Percentiles rank a stretch among this genome's conserved stretches.
Conservation (phyloP, 1,139 yeast species). For the Zygosaccharomyces pseudobailii region DNA sequence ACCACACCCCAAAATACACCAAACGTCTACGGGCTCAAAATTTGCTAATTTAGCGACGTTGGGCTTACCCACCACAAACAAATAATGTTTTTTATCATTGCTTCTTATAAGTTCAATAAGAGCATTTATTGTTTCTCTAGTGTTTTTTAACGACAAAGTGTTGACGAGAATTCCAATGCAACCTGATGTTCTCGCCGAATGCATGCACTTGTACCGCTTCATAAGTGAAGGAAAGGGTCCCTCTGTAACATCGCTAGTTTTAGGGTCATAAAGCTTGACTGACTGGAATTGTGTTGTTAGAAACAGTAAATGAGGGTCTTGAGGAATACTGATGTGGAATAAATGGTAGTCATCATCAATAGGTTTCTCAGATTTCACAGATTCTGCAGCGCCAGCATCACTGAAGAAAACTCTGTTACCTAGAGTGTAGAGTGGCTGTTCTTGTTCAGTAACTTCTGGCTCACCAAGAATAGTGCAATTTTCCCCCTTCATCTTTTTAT, state of each 20-base stretch:
- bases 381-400: not conserved
- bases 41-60: slow-evolving; percentile 95
- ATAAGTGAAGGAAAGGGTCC: slow-evolving; percentile 76
- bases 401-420: slow-evolving; percentile 31
- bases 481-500: slow-evolving; percentile 31
- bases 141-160: slow-evolving; percentile 73
- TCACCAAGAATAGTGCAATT: slow-evolving; percentile 39
- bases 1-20: slow-evolving; percentile 95
- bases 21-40: slow-evolving; percentile 83
- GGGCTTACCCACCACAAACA: slow-evolving; percentile 98
- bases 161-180: slow-evolving; percentile 89
- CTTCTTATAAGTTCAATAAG: slow-evolving; percentile 56
- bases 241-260: slow-evolving; percentile 30
- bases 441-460: slow-evolving; percentile 17
- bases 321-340: slow-evolving; percentile 70
- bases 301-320: slow-evolving; percentile 71
- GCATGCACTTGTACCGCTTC: slow-evolving; percentile 82
- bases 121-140: slow-evolving; percentile 56
- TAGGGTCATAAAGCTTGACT: slow-evolving; percentile 47
- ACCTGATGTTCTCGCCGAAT: slow-evolving; percentile 82
- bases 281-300: slow-evolving; percentile 64
- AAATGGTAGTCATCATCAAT: slow-evolving; percentile 42
- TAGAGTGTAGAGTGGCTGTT: slow-evolving; percentile 12
- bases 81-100: slow-evolving; percentile 86
- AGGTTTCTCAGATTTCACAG: slow-evolving; percentile 16